phyloP scores from a whole-genome alignment of 2,329 filamentous ascomycete genomes.

The Stenocarpella maydis region DNA sequence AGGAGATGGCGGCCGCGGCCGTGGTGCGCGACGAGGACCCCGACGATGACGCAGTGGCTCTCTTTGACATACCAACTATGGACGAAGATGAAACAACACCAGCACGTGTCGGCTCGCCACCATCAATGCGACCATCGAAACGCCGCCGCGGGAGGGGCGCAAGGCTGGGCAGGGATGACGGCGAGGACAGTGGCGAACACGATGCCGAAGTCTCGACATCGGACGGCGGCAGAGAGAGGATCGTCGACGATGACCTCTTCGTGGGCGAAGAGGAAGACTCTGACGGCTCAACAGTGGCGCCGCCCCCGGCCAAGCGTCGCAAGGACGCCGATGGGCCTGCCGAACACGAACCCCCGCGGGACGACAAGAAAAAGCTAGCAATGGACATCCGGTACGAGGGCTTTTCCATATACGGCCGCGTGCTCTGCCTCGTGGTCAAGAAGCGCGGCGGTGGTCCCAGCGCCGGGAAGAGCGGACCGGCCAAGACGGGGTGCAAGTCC shows the following conservation, averaged over 20 bases:
- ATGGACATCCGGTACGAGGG: conserved; percentile 92
- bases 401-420: conserved; percentile 93
- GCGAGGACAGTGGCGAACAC: conserved; percentile 47
- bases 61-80: conserved; percentile 64
- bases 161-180: conserved; percentile 40
- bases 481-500: conserved; percentile 37
- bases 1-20: conserved; percentile 40
- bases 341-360: conserved; percentile 48
- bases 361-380: conserved; percentile 90
- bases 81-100: conserved; percentile 42
- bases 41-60: conserved; percentile 63
- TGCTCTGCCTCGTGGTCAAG: conserved; percentile 88
- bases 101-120: conserved; percentile 40
- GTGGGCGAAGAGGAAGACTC: conserved; percentile 41
- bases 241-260: conserved; percentile 36
- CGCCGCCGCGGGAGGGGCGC: conserved; percentile 43
- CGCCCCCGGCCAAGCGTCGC: conserved; percentile 55
- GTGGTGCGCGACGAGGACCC: conserved; percentile 65
- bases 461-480: conserved; percentile 36
- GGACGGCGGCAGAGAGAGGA: conserved; percentile 32
- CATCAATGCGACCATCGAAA: conserved; percentile 40
- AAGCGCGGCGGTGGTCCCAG: conserved; percentile 62
- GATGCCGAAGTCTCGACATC: conserved; percentile 39
- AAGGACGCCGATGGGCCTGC: conserved; percentile 46
- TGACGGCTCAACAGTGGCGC: conserved; percentile 49